Conservation (phyloP, 805 yeast genomes). For the Wilhelminamyces savonicus region DNA sequence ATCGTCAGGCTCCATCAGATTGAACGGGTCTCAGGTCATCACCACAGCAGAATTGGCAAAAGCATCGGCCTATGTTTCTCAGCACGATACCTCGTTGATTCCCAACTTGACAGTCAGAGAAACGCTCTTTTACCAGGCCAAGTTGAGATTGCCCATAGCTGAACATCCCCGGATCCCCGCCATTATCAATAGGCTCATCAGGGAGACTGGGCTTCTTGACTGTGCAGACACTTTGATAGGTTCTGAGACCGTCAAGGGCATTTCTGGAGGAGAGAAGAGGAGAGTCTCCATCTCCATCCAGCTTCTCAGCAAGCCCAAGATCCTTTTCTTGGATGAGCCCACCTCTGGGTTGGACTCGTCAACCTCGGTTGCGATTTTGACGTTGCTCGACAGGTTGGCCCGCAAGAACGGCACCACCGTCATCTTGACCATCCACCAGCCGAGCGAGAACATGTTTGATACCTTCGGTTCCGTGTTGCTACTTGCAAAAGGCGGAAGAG, state of each 20-base stretch:
- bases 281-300: conserved; percentile 80
- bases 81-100: conserved; percentile 68
- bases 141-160: conserved; percentile 47
- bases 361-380: conserved; percentile 64
- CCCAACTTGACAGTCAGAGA: conserved; percentile 73
- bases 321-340: conserved; percentile 78
- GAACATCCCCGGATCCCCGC: conserved; percentile 35
- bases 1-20: conserved; percentile 17
- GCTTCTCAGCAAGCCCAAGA: conserved; percentile 62
- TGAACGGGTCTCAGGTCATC: conserved; percentile 22
- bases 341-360: conserved; percentile 84
- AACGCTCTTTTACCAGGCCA: conserved; percentile 68
- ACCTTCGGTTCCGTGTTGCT: conserved; percentile 67
- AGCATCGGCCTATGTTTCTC: conserved; percentile 70
- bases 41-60: conserved; percentile 17
- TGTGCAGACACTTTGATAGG: conserved; percentile 66
- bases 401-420: conserved; percentile 58
- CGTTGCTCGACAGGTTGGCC: conserved; percentile 53
- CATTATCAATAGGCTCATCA: conserved; percentile 51
- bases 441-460: conserved; percentile 59
- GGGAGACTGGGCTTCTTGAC: conserved; percentile 62
- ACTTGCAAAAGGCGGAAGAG: conserved; percentile 67
- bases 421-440: conserved; percentile 76
- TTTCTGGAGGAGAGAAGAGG: conserved; percentile 59
- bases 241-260: conserved; percentile 30